A percentile compares a stretch with the other conserved stretches of the same genome.
These are phyloP conservation scores for Pseudogymnoascus sp. DNA, from an alignment of 2,329 filamentous ascomycete species.

Conservation along the genomic window DNA sequence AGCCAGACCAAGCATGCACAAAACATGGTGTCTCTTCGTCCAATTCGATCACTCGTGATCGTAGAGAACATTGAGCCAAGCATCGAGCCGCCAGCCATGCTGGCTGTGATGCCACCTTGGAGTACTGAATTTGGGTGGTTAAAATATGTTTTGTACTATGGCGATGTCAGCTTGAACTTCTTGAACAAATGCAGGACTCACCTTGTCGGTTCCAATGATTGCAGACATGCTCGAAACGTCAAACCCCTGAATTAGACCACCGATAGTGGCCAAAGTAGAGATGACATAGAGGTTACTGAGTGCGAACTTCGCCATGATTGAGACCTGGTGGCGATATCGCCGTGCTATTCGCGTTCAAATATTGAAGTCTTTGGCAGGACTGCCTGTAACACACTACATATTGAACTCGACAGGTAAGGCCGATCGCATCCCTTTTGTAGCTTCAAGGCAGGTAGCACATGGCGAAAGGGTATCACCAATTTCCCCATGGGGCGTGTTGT, in stretches of 20 bases:
- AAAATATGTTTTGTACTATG: background rate
- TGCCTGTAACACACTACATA: background rate
- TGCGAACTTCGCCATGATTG: conserved; percentile 11
- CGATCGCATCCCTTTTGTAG: background rate
- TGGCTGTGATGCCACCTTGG: conserved; percentile 41
- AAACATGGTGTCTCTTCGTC: conserved; percentile 38
- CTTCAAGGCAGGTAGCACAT: background rate
- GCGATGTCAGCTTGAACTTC: background rate
- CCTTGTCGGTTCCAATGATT: conserved; percentile 38
- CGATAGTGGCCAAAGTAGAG: conserved; percentile 8
- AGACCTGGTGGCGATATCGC: background rate
- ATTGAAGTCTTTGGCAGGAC: background rate
- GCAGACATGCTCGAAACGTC: conserved; percentile 50
- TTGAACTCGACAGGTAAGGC: background rate
- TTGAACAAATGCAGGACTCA: background rate
- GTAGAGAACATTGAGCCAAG: conserved; percentile 40
- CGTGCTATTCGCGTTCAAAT: background rate
- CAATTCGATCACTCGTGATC: conserved; percentile 39
- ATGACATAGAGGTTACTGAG: conserved; percentile 10
- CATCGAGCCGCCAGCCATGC: conserved; percentile 43
- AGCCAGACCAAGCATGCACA: conserved; percentile 42
- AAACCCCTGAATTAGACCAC: conserved; percentile 34
- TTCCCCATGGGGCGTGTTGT: too few relatives aligned
- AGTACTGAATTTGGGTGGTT: background rate
- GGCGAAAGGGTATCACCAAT: background rate